Evolutionary conservation across 768 basidiomycete genomes (phyloP).

Genomic region (Steccherinum ochraceum): DNA sequence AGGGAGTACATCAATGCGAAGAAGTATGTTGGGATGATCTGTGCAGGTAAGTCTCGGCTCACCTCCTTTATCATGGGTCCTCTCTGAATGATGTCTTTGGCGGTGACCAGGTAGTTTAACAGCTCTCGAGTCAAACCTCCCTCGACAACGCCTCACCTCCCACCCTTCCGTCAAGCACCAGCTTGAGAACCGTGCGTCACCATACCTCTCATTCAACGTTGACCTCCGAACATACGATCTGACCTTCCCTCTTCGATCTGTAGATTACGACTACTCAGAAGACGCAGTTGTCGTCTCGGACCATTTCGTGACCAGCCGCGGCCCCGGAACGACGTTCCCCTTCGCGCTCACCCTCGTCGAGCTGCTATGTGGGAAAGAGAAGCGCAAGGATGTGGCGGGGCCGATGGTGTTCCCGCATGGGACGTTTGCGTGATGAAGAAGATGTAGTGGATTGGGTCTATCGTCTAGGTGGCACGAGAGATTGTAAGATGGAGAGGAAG

Average conservation of each 20-base stretch:
- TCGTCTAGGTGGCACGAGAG: too few species aligned
- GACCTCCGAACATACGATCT: background rate
- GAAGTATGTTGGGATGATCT: constrained; percentile 78
- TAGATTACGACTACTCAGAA: constrained; percentile 72
- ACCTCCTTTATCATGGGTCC: background rate
- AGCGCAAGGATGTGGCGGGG: constrained; percentile 49
- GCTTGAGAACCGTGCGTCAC: constrained; percentile 45
- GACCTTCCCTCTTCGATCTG: too few species aligned
- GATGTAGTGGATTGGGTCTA: background rate
- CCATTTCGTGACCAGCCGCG: constrained; percentile 72
- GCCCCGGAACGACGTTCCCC: constrained; percentile 70
- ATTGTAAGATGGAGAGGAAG: too few species aligned
- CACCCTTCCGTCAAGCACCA: constrained; percentile 64
- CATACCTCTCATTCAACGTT: too few species aligned
- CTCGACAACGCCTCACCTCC: constrained; percentile 64
- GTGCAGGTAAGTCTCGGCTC: constrained; percentile 50
- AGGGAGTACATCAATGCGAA: constrained; percentile 44
- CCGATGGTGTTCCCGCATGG: constrained; percentile 70
- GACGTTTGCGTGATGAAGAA: constrained; percentile 24
- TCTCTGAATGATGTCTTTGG: background rate
- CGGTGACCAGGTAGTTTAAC: constrained; percentile 52
- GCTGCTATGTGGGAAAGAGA: constrained; percentile 55
- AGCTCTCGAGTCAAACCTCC: constrained; percentile 55
- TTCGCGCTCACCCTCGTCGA: constrained; percentile 78
- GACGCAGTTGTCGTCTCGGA: constrained; percentile 68